phyloP scores from a whole-genome alignment of 306 rosid species.

The Vicia faba region DNA sequence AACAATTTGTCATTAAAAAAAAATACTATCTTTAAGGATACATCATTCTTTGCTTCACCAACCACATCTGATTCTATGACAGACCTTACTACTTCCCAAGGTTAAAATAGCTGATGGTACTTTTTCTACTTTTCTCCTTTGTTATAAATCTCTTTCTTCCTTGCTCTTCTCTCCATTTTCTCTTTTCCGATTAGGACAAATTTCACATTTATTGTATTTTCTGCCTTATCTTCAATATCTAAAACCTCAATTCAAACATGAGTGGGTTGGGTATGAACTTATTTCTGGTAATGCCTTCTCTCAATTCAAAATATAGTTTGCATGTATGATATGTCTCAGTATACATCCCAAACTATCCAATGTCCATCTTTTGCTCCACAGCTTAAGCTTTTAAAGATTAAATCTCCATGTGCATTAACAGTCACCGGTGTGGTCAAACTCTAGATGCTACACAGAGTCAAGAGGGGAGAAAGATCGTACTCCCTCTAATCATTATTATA shows the following conservation, averaged over 20 bases:
- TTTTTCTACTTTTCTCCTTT: neutral
- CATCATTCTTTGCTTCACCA: too few relatives aligned
- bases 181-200: neutral
- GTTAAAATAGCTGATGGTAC: too few relatives aligned
- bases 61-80: too few relatives aligned
- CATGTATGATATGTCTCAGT: neutral
- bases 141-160: neutral
- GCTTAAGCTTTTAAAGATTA: slow-evolving; percentile 14
- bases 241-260: slow-evolving; percentile 9
- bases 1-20: too few relatives aligned
- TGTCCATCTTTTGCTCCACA: slow-evolving; percentile 4
- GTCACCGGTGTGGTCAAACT: neutral
- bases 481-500: too few relatives aligned
- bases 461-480: neutral
- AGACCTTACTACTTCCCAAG: too few relatives aligned
- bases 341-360: neutral
- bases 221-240: neutral
- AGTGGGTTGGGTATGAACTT: slow-evolving; percentile 1
- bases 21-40: too few relatives aligned
- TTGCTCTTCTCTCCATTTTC: slow-evolving; percentile 2
- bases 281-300: neutral
- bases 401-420: slow-evolving; percentile 7
- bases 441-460: neutral
- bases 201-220: neutral
- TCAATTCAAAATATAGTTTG: neutral